Evolutionary conservation across 768 basidiomycete species (phyloP), one percentile per base, ranked within the genome.

Genomic region (Galerina marginata): DNA sequence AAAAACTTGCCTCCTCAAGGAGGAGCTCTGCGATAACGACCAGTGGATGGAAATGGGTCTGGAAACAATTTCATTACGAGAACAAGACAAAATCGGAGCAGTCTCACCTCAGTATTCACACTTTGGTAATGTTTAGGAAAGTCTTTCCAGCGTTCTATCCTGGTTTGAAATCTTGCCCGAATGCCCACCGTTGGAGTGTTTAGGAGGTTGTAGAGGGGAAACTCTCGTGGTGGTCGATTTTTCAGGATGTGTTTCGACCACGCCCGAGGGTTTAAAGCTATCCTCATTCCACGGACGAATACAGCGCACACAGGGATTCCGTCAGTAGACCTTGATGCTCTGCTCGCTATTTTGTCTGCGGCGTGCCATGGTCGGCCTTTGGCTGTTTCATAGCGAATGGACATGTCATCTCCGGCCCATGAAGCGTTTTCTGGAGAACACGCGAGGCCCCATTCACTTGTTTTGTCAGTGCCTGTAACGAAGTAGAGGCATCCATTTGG

Each of bases 211-310:
- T 20, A 60, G 45, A 39, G 47, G 1, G 59, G 20, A n/a, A 20
- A 11, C 2, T 23, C 11, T 1, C 37, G 7, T 9, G 52, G 53
- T 10, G 51, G 51, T n/a, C 49, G 20, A 36, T 55, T 29, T 9
- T 14, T 11, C 15, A 60, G 53, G 16, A 58, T 23, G n/a, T 49
- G 23, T 14, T 29, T 38, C 3, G 59, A 23, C 59, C 59, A 60
- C 15, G 43, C 23, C 29, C 23, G 44, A 6, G 16, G 14, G n/a
- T 40, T 54, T 16, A 54, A 16, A 38, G 50, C 49, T 12, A 59
- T 16, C 20, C 51, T 11, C 40, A 59, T 53, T n/a, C 50, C 58
- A 29, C 51, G 58, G 9, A 59, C 6, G 23, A 58, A 42, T 5
- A 58, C 48, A 23, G 57, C 49, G 36, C 48, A 58, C 11, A 9